These are phyloP conservation scores for Pyrenophora seminiperda DNA, from an alignment of 2,329 filamentous ascomycete species.

Conservation along the genomic window DNA sequence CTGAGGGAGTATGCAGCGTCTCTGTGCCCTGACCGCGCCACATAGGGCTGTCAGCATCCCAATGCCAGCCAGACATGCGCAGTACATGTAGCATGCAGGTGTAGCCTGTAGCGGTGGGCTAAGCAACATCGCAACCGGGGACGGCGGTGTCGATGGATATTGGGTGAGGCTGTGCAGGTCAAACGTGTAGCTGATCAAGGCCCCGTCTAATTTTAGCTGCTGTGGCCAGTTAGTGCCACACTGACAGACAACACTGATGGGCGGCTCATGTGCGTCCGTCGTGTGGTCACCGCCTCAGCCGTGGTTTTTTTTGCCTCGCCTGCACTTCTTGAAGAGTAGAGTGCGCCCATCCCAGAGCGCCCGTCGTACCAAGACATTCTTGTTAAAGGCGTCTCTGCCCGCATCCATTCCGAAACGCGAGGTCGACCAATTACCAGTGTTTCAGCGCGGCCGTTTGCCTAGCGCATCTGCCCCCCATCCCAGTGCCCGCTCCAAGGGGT, in stretches of 20 bases:
- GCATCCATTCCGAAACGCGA: slow-evolving; percentile 26
- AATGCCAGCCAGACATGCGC: neutral
- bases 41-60: neutral
- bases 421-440: slow-evolving; percentile 27
- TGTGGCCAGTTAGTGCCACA: slow-evolving; percentile 25
- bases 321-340: slow-evolving; percentile 4
- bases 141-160: slow-evolving; percentile 8
- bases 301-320: slow-evolving; percentile 5
- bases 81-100: no score
- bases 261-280: slow-evolving; percentile 8
- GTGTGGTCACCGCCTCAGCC: slow-evolving; percentile 15
- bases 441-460: slow-evolving; percentile 28
- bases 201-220: slow-evolving; percentile 28
- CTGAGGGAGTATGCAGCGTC: no score
- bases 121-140: neutral
- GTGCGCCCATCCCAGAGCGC: slow-evolving; percentile 5
- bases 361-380: slow-evolving; percentile 20
- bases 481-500: slow-evolving; percentile 7
- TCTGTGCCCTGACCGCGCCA: no score
- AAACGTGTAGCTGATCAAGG: slow-evolving; percentile 25
- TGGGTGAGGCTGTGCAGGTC: slow-evolving; percentile 35
- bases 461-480: slow-evolving; percentile 21
- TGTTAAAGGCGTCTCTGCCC: slow-evolving; percentile 30
- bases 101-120: no score
- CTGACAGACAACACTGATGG: slow-evolving; percentile 8